These are phyloP conservation scores for Barnettozyma wickerhamii DNA, from an alignment of 805 yeast genomes.

Conservation along the genomic window DNA sequence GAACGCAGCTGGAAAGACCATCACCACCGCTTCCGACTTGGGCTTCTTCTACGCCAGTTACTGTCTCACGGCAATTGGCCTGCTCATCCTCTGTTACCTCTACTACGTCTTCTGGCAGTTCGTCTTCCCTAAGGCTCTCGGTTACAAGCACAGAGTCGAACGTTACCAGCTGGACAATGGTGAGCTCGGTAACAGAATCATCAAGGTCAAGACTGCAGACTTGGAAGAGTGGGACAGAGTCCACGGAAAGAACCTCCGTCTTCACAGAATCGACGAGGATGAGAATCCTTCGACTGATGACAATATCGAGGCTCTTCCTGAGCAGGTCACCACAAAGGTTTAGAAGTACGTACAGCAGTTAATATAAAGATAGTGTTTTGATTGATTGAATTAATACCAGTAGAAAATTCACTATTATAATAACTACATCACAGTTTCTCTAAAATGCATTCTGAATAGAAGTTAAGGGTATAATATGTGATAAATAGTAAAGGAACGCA, in stretches of 20 bases:
- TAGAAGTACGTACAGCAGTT: too few species aligned
- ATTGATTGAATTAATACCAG: too few species aligned
- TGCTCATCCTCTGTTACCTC: slow-evolving; percentile 52
- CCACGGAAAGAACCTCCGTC: slow-evolving; percentile 4
- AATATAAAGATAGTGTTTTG: too few species aligned
- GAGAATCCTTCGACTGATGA: too few species aligned
- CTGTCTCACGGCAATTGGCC: slow-evolving; percentile 69
- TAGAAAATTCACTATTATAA: too few species aligned
- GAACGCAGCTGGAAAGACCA: slow-evolving; percentile 30
- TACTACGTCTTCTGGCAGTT: slow-evolving; percentile 65
- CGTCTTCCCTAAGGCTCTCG: slow-evolving; percentile 48
- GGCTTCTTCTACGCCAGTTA: slow-evolving; percentile 68
- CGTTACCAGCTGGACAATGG: slow-evolving; percentile 57
- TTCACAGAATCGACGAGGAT: background rate
- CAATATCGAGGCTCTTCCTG: too few species aligned
- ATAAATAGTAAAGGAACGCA: too few species aligned
- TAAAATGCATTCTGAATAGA: too few species aligned
- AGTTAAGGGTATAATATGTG: too few species aligned
- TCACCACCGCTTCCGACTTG: slow-evolving; percentile 51
- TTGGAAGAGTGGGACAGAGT: slow-evolving; percentile 12
- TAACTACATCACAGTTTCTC: too few species aligned
- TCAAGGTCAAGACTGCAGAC: slow-evolving; percentile 29
- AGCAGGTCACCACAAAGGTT: too few species aligned
- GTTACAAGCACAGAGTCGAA: slow-evolving; percentile 44
- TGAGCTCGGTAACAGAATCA: slow-evolving; percentile 57